phyloP scores from a whole-genome alignment of 139 green algal species.

The Asterochloris erici region DNA sequence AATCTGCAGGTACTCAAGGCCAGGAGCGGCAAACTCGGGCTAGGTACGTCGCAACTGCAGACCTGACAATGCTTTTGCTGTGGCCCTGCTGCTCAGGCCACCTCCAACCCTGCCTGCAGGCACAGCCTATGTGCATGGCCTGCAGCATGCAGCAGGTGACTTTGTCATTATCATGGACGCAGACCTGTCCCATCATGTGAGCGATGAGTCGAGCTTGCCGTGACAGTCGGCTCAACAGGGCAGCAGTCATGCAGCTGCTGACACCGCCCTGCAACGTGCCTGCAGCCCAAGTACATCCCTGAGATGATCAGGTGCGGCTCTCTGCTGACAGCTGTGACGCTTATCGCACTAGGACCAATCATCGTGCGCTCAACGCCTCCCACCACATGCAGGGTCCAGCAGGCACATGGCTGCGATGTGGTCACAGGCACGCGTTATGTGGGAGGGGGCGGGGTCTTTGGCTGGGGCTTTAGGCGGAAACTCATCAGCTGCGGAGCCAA shows the following conservation, averaged over 20 bases:
- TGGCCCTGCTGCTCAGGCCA: neutral
- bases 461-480: constrained; percentile 89
- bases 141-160: constrained; percentile 61
- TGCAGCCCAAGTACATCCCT: constrained; percentile 73
- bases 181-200: constrained; percentile 92
- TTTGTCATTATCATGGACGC: constrained; percentile 97
- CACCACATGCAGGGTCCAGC: constrained; percentile 40
- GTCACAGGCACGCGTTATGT: constrained; percentile 89
- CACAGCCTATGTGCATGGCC: constrained; percentile 71
- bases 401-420: constrained; percentile 65
- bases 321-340: neutral
- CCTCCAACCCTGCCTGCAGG: constrained; percentile 19
- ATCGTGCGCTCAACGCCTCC: no score
- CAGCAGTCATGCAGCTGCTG: neutral
- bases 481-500: constrained; percentile 90
- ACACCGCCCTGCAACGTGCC: neutral
- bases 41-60: constrained; percentile 45
- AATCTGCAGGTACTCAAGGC: constrained; percentile 47
- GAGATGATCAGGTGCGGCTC: constrained; percentile 39
- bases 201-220: neutral
- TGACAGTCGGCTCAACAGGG: no score
- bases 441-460: constrained; percentile 76
- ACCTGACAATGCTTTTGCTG: neutral
- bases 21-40: constrained; percentile 73
- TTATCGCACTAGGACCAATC: no score